Conservation (phyloP, 768 basidiomycete genomes). For the Daedaleopsis sinensis region DNA sequence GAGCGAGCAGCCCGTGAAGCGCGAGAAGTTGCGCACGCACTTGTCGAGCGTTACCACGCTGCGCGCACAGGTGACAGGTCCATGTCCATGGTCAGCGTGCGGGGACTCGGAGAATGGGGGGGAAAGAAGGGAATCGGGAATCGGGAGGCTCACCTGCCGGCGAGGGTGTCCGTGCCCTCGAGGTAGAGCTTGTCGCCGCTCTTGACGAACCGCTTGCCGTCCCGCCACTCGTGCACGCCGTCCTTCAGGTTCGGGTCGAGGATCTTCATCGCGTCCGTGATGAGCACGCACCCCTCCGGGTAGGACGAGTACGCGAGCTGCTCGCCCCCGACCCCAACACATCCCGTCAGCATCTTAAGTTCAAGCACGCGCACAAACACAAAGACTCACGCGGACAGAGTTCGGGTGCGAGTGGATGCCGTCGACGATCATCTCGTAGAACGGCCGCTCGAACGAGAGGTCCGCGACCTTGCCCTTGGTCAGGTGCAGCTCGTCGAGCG, state of each 20-base stretch:
- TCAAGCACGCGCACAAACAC: background rate
- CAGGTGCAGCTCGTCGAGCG: slow-evolving; percentile 35
- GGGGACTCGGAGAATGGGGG: too few relatives aligned
- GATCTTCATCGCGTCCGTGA: slow-evolving; percentile 89
- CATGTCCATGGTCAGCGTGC: slow-evolving; percentile 4
- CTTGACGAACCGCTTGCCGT: slow-evolving; percentile 79
- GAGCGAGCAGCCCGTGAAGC: slow-evolving; percentile 82
- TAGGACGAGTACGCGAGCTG: slow-evolving; percentile 84
- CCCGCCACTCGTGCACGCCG: slow-evolving; percentile 88
- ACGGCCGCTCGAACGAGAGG: slow-evolving; percentile 64
- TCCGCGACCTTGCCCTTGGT: slow-evolving; percentile 53
- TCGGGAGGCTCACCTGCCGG: slow-evolving; percentile 86
- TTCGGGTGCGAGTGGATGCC: slow-evolving; percentile 92
- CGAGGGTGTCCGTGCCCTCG: slow-evolving; percentile 85
- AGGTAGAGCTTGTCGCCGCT: slow-evolving; percentile 80
- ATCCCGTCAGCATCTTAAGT: background rate
- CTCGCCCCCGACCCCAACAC: too few relatives aligned
- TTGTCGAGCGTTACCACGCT: slow-evolving; percentile 84
- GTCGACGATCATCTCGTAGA: slow-evolving; percentile 89
- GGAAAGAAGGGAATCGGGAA: background rate
- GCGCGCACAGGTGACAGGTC: background rate
- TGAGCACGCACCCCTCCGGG: slow-evolving; percentile 84
- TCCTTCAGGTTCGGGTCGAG: slow-evolving; percentile 84
- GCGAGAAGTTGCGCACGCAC: slow-evolving; percentile 83
- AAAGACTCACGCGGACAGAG: slow-evolving; percentile 70